Evolutionary conservation across 352 stramenopile genomes (phyloP), one percentile per base, ranked within the genome.

Genomic region (Pythium volutum): DNA sequence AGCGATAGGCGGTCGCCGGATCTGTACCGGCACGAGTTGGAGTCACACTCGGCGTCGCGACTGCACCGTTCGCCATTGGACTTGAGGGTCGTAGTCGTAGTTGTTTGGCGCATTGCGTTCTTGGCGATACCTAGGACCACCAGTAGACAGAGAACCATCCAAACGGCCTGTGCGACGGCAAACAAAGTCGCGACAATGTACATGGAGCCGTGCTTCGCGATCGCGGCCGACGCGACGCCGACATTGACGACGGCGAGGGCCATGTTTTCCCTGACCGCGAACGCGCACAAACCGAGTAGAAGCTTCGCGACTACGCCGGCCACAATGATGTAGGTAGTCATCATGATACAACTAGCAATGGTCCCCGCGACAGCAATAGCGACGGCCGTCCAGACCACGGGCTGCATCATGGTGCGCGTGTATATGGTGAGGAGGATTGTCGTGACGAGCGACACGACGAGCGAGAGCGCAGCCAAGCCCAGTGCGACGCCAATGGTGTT

Each of bases 151-250:
- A 93, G 75, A 14, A 89, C 69, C 15, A 87, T 84, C 90, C 91
- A 98, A 31, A 69, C 67, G 51, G 97, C 84, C 66, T 97, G 88
- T 16, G 97, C 58, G 43, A 97, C 53, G 26, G 96, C 84, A 33
- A 89, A 91, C 31, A 88, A 42, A 39, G 10, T 12, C 12, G 20
- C 43, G 7, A 50, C 43, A 23, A 33, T 26, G n/a, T 27, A 26
- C 16, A 23, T 5, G 18, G 43, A 50, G 2, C 10, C 1, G 20
- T 50, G 43, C 43, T 29, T 26, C n/a, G 11, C 6, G 43, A 50
- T 33, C n/a, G 43, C 43, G 10, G 16, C 43, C 43, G 43, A 27
- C 8, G 43, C 43, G 23, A 50, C 16, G 23, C 9, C n/a, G 43
- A 50, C 20, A 14, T 50, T 25, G 43, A 2, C 11, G 10, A 22